Evolutionary conservation across 805 yeast genomes (phyloP).

Genomic region (Starmerella tilneyi): DNA sequence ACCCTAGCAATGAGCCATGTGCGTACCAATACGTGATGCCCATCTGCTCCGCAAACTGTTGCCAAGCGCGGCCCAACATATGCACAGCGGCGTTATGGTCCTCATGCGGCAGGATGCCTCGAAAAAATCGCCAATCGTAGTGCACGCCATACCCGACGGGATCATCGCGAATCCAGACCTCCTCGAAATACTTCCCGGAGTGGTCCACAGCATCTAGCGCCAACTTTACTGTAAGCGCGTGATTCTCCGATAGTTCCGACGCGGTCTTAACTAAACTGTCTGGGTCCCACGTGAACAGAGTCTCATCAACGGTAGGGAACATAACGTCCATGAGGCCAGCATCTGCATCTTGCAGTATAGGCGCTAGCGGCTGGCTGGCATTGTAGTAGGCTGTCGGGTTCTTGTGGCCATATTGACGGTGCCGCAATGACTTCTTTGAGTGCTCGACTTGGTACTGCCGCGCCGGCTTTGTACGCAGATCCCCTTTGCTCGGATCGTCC

Average conservation of each 20-base stretch:
- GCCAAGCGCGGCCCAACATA: slow-evolving; percentile 40
- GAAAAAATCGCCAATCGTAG: slow-evolving; percentile 62
- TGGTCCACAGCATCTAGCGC: slow-evolving; percentile 1
- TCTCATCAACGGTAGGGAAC: slow-evolving; percentile 11
- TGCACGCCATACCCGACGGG: slow-evolving; percentile 28
- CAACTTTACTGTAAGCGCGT: slow-evolving; percentile 11
- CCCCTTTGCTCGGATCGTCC: not conserved
- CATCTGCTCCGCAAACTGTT: slow-evolving; percentile 37
- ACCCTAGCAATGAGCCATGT: slow-evolving; percentile 42
- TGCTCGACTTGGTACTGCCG: slow-evolving; percentile 11
- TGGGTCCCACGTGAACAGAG: slow-evolving; percentile 15
- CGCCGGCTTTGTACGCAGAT: slow-evolving; percentile 7
- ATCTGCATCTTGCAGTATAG: slow-evolving; percentile 3
- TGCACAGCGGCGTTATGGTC: slow-evolving; percentile 42
- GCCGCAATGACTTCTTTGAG: slow-evolving; percentile 2
- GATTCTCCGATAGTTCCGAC: slow-evolving; percentile 4
- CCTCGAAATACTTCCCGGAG: slow-evolving; percentile 18
- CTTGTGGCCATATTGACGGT: slow-evolving; percentile 19
- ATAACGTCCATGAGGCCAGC: slow-evolving; percentile 3
- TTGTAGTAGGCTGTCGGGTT: slow-evolving; percentile 10
- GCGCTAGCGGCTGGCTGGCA: slow-evolving; percentile 7
- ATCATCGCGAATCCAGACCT: slow-evolving; percentile 16
- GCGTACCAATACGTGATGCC: slow-evolving; percentile 41
- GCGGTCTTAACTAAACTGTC: not conserved
- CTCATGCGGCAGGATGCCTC: slow-evolving; percentile 33